Conservation (phyloP, 805 yeast genomes). For the Tetrapisispora namnaoensis region DNA sequence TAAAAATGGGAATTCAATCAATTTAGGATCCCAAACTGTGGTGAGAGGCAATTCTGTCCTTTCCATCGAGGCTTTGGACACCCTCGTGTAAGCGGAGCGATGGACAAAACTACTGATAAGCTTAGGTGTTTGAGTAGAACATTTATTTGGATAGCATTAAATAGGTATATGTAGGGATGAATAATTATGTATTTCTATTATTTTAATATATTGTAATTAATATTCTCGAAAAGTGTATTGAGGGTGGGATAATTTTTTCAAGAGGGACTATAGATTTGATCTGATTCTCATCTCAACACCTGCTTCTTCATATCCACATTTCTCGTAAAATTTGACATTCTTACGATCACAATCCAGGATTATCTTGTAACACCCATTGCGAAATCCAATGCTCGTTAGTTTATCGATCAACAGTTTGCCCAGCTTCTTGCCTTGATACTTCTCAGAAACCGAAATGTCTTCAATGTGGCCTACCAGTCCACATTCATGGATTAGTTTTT, state of each 20-base stretch:
- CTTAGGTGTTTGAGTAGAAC: background rate
- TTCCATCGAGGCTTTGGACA: conserved; percentile 45
- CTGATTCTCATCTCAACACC: conserved; percentile 58
- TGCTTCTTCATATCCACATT: conserved; percentile 63
- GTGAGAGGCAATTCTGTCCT: conserved; percentile 73
- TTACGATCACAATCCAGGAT: conserved; percentile 81
- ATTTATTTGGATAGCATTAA: background rate
- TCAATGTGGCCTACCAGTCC: conserved; percentile 91
- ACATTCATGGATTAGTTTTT: conserved; percentile 72
- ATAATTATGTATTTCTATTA: background rate
- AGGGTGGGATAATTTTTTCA: background rate
- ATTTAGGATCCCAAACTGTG: conserved; percentile 56
- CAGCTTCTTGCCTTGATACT: conserved; percentile 75
- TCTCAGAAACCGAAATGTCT: conserved; percentile 70
- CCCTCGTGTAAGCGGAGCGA: background rate
- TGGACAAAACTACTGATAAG: too few relatives aligned
- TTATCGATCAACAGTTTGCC: conserved; percentile 60
- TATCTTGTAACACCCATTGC: conserved; percentile 71
- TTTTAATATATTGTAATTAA: too few relatives aligned
- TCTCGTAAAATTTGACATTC: conserved; percentile 77
- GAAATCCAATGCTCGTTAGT: conserved; percentile 49
- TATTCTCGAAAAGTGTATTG: background rate
- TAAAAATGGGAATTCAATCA: conserved; percentile 38
- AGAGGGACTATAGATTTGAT: background rate
- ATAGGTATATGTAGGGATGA: background rate